A percentile compares a stretch with the other conserved stretches of the same genome.
Evolutionary conservation across 305 asterid genomes (phyloP).

Genomic region (Solanum hybrid): DNA sequence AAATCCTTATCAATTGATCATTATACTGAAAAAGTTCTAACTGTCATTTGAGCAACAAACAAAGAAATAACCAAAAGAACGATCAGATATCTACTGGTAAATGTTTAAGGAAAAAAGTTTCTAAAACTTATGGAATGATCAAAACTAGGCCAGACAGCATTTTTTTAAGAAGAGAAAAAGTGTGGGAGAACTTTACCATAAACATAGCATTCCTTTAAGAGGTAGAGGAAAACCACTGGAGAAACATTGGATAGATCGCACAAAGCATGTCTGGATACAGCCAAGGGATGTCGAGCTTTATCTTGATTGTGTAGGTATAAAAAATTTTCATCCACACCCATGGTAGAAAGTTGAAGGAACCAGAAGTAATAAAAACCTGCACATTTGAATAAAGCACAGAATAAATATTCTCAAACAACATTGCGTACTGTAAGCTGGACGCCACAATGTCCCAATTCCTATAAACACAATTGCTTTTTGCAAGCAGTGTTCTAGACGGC

Average conservation of each 20-base stretch:
- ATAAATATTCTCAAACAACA: background rate
- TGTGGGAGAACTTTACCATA: conserved; percentile 35
- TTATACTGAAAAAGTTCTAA: background rate
- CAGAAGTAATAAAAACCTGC: conserved; percentile 11
- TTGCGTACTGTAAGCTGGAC: background rate
- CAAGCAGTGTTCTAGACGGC: background rate
- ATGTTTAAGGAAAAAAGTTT: background rate
- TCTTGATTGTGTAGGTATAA: conserved; percentile 16
- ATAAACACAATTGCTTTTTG: background rate
- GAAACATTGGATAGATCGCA: conserved; percentile 73
- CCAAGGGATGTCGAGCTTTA: conserved; percentile 16
- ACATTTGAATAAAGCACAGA: background rate
- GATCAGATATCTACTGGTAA: background rate
- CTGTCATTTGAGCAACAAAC: background rate
- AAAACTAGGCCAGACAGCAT: background rate
- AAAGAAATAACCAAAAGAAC: background rate
- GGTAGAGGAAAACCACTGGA: conserved; percentile 75
- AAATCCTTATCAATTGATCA: background rate
- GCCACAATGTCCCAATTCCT: background rate
- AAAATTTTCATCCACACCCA: conserved; percentile 32
- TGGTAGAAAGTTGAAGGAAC: conserved; percentile 24
- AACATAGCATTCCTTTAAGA: conserved; percentile 66
- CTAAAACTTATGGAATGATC: background rate
- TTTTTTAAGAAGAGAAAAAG: background rate
- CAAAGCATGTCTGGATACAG: conserved; percentile 57